Conservation (phyloP, 2,329 filamentous ascomycete species). For the Alternaria burnsii region DNA sequence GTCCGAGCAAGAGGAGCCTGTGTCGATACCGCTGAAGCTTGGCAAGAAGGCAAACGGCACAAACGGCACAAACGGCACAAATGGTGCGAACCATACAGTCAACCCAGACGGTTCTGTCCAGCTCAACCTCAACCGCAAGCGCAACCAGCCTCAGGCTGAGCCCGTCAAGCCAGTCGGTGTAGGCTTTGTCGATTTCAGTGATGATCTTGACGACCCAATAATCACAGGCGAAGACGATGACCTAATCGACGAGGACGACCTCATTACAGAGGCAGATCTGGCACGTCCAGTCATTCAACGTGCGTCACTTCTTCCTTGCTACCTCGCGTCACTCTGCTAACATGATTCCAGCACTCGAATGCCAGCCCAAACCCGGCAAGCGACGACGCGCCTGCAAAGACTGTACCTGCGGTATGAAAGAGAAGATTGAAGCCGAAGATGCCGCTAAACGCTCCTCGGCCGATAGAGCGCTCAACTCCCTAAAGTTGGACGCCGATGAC, state of each 20-base stretch:
- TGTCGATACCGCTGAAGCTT: conserved; percentile 70
- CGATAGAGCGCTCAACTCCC: conserved; percentile 69
- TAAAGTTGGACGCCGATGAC: conserved; percentile 79
- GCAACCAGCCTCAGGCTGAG: conserved; percentile 51
- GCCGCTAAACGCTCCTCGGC: conserved; percentile 70
- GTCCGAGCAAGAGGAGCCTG: conserved; percentile 66
- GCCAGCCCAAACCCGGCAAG: conserved; percentile 85
- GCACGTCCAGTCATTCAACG: conserved; percentile 79
- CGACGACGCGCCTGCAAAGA: conserved; percentile 95
- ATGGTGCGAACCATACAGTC: conserved; percentile 31
- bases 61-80: conserved; percentile 34
- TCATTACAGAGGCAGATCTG: conserved; percentile 87
- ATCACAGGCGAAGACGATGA: conserved; percentile 75
- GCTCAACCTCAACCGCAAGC: conserved; percentile 53
- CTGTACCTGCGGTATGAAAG: conserved; percentile 91
- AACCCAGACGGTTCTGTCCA: conserved; percentile 51
- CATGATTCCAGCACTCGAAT: conserved; percentile 73
- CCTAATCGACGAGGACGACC: conserved; percentile 87
- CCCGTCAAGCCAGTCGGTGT: conserved; percentile 47
- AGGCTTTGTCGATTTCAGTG: conserved; percentile 68
- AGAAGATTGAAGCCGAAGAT: conserved; percentile 88
- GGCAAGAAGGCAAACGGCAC: conserved; percentile 63
- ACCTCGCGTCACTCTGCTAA: conserved; percentile 6
- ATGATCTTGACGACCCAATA: conserved; percentile 66
- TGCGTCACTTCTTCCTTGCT: conserved; percentile 60